A percentile compares a stretch with the other conserved stretches of the same genome.
Conservation (phyloP, 345 rosid species). For the Tarenaya hassleriana region DNA sequence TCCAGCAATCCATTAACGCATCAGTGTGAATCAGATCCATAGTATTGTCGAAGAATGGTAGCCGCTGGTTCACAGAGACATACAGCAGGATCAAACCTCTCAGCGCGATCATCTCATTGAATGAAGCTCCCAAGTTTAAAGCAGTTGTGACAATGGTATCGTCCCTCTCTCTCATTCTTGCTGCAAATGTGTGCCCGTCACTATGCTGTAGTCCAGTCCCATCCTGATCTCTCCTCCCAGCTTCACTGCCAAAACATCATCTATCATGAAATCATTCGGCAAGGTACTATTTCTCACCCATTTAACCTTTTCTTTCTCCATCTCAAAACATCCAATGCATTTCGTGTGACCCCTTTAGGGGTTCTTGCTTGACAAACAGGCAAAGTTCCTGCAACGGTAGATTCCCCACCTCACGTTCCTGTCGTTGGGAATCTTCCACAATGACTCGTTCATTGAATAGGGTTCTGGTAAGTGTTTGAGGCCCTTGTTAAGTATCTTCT, state of each 20-base stretch:
- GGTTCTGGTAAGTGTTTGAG: slow-evolving; percentile 75
- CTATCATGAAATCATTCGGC: slow-evolving; percentile 47
- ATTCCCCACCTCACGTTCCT: slow-evolving; percentile 78
- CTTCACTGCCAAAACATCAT: slow-evolving; percentile 53
- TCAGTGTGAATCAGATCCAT: slow-evolving; percentile 77
- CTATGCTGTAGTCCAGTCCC: slow-evolving; percentile 64
- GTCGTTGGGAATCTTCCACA: slow-evolving; percentile 79
- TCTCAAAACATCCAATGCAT: slow-evolving; percentile 76
- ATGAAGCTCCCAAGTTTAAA: slow-evolving; percentile 79
- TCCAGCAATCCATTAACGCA: slow-evolving; percentile 82
- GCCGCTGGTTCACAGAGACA: slow-evolving; percentile 68
- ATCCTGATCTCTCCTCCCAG: slow-evolving; percentile 57
- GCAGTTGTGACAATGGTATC: slow-evolving; percentile 72
- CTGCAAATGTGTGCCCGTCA: slow-evolving; percentile 85
- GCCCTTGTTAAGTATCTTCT: slow-evolving; percentile 80
- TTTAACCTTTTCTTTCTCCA: slow-evolving; percentile 70
- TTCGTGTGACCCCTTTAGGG: slow-evolving; percentile 64
- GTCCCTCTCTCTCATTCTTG: slow-evolving; percentile 75
- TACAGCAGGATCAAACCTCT: slow-evolving; percentile 74
- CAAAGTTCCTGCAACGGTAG: slow-evolving; percentile 66
- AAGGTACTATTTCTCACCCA: slow-evolving; percentile 55
- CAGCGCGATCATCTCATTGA: slow-evolving; percentile 75
- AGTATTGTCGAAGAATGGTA: slow-evolving; percentile 82
- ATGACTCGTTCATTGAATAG: slow-evolving; percentile 66
- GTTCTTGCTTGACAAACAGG: slow-evolving; percentile 53